Evolutionary conservation across 805 yeast species (phyloP).

Genomic region (Blastobotrys peoriensis): DNA sequence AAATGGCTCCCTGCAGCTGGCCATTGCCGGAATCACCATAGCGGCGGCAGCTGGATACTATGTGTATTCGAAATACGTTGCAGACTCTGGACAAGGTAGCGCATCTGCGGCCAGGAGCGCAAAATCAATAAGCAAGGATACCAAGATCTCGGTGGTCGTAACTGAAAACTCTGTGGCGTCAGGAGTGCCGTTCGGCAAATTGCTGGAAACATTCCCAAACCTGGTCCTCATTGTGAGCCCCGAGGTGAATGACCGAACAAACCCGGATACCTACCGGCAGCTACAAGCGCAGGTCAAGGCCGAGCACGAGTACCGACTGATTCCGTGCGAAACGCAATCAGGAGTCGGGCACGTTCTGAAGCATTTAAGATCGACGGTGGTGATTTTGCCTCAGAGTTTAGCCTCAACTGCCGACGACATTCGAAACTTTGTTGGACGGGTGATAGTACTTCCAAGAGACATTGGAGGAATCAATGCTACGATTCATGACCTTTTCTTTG

Average conservation of each 20-base stretch:
- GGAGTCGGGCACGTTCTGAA: slow-evolving; percentile 54
- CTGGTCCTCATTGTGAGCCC: slow-evolving; percentile 35
- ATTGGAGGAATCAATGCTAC: slow-evolving; percentile 13
- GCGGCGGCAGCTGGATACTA: background rate
- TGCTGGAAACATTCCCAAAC: slow-evolving; percentile 19
- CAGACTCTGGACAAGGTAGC: background rate
- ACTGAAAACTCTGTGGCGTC: slow-evolving; percentile 14
- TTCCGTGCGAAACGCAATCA: slow-evolving; percentile 41
- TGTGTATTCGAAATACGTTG: background rate
- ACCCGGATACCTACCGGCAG: slow-evolving; percentile 9
- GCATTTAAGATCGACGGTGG: slow-evolving; percentile 38
- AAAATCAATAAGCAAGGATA: background rate
- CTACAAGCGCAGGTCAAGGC: slow-evolving; percentile 20
- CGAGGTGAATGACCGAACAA: slow-evolving; percentile 13
- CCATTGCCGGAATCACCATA: background rate
- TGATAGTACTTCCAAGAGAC: slow-evolving; percentile 14
- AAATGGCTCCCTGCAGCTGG: background rate
- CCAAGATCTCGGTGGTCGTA: slow-evolving; percentile 6
- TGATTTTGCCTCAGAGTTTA: slow-evolving; percentile 15
- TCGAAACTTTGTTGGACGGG: slow-evolving; percentile 13
- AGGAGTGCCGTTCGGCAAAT: slow-evolving; percentile 15
- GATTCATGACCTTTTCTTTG: slow-evolving; percentile 15
- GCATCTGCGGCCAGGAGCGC: background rate
- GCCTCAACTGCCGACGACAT: slow-evolving; percentile 10
- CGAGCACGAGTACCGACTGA: slow-evolving; percentile 30